Evolutionary conservation across 495 filamentous ascomycete genomes (phyloP).

Genomic region (Hypoxylon fuscum): DNA sequence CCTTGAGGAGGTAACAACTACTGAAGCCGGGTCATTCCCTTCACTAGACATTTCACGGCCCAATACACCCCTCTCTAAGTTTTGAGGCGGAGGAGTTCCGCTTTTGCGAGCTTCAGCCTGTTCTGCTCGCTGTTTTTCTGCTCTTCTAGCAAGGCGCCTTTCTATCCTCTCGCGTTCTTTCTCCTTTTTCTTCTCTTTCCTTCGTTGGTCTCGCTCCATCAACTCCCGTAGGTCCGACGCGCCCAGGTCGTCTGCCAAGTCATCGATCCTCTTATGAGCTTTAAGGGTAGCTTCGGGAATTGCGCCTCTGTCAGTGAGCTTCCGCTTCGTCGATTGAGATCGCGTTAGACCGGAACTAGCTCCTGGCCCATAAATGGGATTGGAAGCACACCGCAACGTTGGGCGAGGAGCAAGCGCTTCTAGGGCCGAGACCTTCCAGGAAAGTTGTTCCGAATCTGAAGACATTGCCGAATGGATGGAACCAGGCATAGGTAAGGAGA

Average conservation of each 20-base stretch:
- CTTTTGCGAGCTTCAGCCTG: constrained; percentile 50
- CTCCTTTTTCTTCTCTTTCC: constrained; percentile 75
- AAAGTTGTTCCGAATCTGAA: constrained; percentile 72
- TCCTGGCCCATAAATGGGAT: constrained; percentile 57
- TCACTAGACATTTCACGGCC: constrained; percentile 60
- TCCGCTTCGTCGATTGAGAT: constrained; percentile 55
- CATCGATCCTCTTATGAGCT: constrained; percentile 77
- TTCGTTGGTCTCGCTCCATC: constrained; percentile 83
- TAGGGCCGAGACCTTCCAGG: constrained; percentile 77
- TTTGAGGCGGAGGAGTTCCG: constrained; percentile 60
- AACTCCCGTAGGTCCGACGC: constrained; percentile 81
- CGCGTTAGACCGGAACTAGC: constrained; percentile 36
- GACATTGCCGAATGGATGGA: constrained; percentile 80
- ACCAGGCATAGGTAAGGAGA: constrained; percentile 74
- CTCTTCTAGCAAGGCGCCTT: constrained; percentile 71
- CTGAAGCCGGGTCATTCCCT: constrained; percentile 54
- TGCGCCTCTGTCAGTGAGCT: constrained; percentile 54
- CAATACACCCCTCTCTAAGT: constrained; percentile 62
- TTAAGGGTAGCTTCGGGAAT: constrained; percentile 71
- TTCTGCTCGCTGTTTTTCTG: constrained; percentile 69
- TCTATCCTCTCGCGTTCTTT: constrained; percentile 76
- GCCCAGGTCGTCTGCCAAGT: constrained; percentile 81
- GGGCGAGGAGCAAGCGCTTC: constrained; percentile 82
- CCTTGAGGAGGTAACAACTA: constrained; percentile 57
- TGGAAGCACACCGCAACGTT: constrained; percentile 75